Evolutionary conservation across 2,329 filamentous ascomycete genomes (phyloP).

Genomic region (Pezizomycotina sp.): DNA sequence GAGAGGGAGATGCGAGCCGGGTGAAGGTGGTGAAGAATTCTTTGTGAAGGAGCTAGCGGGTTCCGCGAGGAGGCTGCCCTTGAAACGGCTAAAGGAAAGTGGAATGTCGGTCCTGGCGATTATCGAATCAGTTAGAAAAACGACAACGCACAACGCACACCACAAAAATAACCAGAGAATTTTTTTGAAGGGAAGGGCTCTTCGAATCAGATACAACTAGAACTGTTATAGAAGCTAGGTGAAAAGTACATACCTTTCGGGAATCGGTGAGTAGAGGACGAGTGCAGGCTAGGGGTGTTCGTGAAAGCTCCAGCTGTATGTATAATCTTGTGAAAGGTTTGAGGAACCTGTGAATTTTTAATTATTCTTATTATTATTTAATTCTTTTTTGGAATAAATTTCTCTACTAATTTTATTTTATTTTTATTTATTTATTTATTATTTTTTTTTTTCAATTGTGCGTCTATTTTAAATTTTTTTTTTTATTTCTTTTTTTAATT

Average conservation of each 20-base stretch:
- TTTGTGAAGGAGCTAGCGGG: background rate
- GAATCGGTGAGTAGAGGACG: slow-evolving; percentile 3
- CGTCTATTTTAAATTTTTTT: slow-evolving; percentile 2
- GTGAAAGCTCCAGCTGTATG: slow-evolving; percentile 1
- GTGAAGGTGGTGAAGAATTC: slow-evolving; percentile 1
- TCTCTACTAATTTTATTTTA: slow-evolving; percentile 8
- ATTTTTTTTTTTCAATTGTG: slow-evolving; percentile 1
- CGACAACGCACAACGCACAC: background rate
- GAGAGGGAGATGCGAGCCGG: slow-evolving; percentile 5
- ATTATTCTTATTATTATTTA: slow-evolving; percentile 7
- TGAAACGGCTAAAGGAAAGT: background rate
- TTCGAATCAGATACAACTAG: background rate
- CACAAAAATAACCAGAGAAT: slow-evolving; percentile 5
- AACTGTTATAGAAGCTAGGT: background rate
- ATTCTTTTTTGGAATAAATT: slow-evolving; percentile 1
- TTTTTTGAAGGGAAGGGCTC: slow-evolving; percentile 5
- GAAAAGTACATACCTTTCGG: slow-evolving; percentile 5
- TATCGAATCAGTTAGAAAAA: slow-evolving; percentile 2
- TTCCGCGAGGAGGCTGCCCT: slow-evolving; percentile 1
- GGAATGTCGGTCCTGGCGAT: slow-evolving; percentile 4
- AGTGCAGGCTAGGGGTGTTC: background rate
- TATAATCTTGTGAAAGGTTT: slow-evolving; percentile 1
- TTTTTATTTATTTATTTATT: slow-evolving; percentile 6
- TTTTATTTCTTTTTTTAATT: slow-evolving; percentile 6
- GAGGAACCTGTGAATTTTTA: slow-evolving; percentile 3